Conservation (phyloP, 106 monocot genomes). For the Gastrodia elata region DNA sequence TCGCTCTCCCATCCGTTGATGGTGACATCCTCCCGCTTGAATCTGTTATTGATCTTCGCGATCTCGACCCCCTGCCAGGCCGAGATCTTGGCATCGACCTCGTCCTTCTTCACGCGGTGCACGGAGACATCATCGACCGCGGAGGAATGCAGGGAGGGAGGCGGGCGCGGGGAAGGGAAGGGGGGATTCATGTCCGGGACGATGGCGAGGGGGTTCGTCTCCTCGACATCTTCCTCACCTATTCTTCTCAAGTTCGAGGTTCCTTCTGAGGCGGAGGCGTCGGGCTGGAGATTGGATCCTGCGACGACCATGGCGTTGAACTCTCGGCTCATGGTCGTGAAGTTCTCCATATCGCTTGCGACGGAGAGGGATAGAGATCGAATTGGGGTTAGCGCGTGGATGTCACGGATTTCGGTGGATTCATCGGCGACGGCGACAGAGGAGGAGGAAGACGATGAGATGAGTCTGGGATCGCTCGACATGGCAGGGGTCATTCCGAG, state of each 20-base stretch:
- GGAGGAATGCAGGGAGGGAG: background rate
- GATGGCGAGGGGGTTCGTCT: conserved; percentile 80
- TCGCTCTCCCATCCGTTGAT: conserved; percentile 79
- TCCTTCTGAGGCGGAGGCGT: background rate
- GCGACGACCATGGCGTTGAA: conserved; percentile 75
- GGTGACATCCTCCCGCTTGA: conserved; percentile 70
- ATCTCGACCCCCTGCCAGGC: conserved; percentile 81
- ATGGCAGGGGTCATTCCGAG: background rate
- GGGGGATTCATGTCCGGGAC: conserved; percentile 57
- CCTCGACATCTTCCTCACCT: conserved; percentile 51
- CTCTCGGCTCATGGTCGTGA: conserved; percentile 67
- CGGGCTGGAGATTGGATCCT: conserved; percentile 32
- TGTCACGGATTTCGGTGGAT: conserved; percentile 42
- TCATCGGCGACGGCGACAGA: conserved; percentile 7
- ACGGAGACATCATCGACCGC: conserved; percentile 35
- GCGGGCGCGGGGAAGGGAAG: conserved; percentile 35
- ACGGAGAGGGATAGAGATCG: conserved; percentile 20
- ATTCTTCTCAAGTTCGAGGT: conserved; percentile 22
- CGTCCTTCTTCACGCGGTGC: conserved; percentile 68
- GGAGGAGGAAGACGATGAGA: background rate
- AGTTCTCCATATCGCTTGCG: conserved; percentile 32
- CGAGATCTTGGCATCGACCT: conserved; percentile 64
- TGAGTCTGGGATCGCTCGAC: background rate
- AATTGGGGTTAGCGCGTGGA: conserved; percentile 58
- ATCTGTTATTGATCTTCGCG: conserved; percentile 81